These are phyloP conservation scores for Colletotrichum brevisporum DNA, from an alignment of 2,329 filamentous ascomycete genomes.

Conservation along the genomic window DNA sequence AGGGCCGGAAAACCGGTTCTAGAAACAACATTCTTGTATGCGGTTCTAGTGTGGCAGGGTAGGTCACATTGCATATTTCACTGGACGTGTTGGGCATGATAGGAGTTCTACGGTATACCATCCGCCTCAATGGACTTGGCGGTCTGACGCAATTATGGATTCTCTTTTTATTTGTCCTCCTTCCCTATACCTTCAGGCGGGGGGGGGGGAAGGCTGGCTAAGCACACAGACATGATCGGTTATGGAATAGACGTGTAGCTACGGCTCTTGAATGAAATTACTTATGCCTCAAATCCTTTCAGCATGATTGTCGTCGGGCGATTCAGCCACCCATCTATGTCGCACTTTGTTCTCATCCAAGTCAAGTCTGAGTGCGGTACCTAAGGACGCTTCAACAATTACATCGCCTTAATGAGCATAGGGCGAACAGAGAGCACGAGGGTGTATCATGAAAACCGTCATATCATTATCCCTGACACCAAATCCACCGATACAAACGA, in stretches of 20 bases:
- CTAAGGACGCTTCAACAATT: neutral
- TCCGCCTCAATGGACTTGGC: slow-evolving; percentile 24
- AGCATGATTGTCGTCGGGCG: neutral
- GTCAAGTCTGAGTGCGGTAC: neutral
- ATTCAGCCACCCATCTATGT: neutral
- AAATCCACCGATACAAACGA: slow-evolving; percentile 19
- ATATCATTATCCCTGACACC: slow-evolving; percentile 31
- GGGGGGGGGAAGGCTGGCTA: slow-evolving; percentile 6
- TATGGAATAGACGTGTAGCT: slow-evolving; percentile 26
- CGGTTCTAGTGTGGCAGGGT: neutral
- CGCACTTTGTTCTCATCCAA: neutral
- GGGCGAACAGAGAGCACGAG: neutral
- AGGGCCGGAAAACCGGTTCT: slow-evolving; percentile 31
- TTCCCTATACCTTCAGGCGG: neutral
- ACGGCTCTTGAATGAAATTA: slow-evolving; percentile 1
- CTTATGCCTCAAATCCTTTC: neutral
- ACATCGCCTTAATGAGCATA: too few relatives aligned
- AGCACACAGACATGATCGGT: slow-evolving; percentile 28
- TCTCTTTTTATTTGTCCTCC: slow-evolving; percentile 1
- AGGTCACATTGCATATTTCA: slow-evolving; percentile 16
- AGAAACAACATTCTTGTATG: slow-evolving; percentile 2
- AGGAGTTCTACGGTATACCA: slow-evolving; percentile 39
- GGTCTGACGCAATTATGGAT: slow-evolving; percentile 17
- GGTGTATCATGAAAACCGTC: slow-evolving; percentile 29
- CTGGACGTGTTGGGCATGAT: slow-evolving; percentile 30